Evolutionary conservation across 108 stramenopile genomes (phyloP).

Genomic region (Skeletonema menzelii): DNA sequence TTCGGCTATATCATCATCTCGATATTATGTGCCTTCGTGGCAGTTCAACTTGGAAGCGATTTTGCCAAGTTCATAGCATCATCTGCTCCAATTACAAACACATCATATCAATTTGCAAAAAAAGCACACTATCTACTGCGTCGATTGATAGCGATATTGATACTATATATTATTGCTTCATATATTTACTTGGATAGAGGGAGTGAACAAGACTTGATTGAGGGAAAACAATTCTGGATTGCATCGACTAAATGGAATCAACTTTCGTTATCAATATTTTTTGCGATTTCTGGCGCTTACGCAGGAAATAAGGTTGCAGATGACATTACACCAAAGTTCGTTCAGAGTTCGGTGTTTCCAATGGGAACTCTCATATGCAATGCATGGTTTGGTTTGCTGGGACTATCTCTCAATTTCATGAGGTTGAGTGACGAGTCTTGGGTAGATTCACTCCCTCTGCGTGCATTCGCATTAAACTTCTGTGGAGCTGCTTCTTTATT

Average conservation of each 20-base stretch:
- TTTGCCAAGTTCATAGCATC: conserved; percentile 22
- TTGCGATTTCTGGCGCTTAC: neutral
- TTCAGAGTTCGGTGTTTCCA: conserved; percentile 3
- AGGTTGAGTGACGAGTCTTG: conserved; percentile 15
- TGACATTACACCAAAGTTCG: neutral
- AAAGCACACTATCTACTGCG: conserved; percentile 17
- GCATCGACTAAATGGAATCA: neutral
- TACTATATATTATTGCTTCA: conserved; percentile 21
- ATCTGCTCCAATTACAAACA: conserved; percentile 4
- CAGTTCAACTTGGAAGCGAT: conserved; percentile 36
- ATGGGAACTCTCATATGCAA: conserved; percentile 40
- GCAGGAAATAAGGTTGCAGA: conserved; percentile 1
- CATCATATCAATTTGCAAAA: conserved; percentile 15
- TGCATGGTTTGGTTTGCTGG: conserved; percentile 26
- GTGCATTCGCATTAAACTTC: conserved; percentile 33
- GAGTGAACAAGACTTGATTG: neutral
- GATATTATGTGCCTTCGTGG: conserved; percentile 23
- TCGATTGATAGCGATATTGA: neutral
- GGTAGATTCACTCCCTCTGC: conserved; percentile 19
- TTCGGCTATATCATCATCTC: conserved; percentile 25
- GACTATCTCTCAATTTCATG: conserved; percentile 19
- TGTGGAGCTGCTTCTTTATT: conserved; percentile 45
- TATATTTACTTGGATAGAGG: conserved; percentile 8
- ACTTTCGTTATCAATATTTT: neutral
- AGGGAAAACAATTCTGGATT: conserved; percentile 17